Base-by-base conservation (phyloP, 208 protist species). In the Endotrypanum monterogeii region DNA sequence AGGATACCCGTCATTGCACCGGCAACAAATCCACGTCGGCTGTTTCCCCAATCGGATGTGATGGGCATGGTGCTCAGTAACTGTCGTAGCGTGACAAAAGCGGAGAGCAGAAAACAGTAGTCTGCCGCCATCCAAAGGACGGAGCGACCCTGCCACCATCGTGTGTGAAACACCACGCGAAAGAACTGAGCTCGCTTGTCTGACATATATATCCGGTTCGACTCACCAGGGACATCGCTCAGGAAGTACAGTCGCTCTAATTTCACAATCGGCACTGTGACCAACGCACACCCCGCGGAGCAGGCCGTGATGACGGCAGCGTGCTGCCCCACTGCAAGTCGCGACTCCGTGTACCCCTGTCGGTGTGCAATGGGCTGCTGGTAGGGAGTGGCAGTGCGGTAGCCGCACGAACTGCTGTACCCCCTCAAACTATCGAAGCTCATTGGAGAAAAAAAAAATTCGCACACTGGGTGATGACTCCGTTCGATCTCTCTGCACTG, bases 161-260 rank as follows among this genome's bases (percentile, higher is more conserved):
- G 78, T 23, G 88, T 88, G 63, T 75, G 70, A 67, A 96, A 86
- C 14, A 96, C 72, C 32, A 84, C 83, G 28, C 86, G 85, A 56
- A 93, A 91, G 60, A 96, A 89, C 72, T 92, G 83, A 16, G 88
- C 89, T 7, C 89, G 85, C 79, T 94, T 96, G 67, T 96, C 91
- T 9, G 87, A 91, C 41, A 87, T 74, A 52, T 83, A 90, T 41
- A 93, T 86, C 56, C 89, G 91, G 28, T 81, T 89, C 3, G 80
- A 86, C 78, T 93, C 91, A 3, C 91, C 91, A 0, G 91, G 89
- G 2, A 94, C 88, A 60, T 96, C 89, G 54, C 79, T 84, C 18
- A 96, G 68, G 62, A 96, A 96, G 77, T 90, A 96, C 63, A 96
- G 90, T n/a, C 77, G 55, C 14, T 90, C 80, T 11, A 94, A 69